Evolutionary conservation across 805 yeast genomes (phyloP).

Genomic region (Candida maris): DNA sequence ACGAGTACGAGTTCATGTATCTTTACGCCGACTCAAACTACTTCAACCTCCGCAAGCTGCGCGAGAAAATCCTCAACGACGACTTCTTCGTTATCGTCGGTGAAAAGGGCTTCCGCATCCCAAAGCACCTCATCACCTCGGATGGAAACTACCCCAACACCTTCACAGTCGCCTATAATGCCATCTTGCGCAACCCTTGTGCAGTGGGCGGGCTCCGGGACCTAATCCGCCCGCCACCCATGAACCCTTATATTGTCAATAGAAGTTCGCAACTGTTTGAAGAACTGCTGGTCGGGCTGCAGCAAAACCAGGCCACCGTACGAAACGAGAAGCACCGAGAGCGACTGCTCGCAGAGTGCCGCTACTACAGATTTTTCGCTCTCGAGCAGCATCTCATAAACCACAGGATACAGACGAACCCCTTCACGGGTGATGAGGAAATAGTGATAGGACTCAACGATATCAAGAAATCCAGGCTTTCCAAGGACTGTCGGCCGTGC

Average conservation of each 20-base stretch:
- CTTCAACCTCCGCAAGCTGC: conserved; percentile 59
- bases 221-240: conserved; percentile 75
- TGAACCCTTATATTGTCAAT: conserved; percentile 49
- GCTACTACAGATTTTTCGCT: conserved; percentile 70
- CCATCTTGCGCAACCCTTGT: conserved; percentile 47
- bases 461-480: conserved; percentile 36
- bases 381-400: conserved; percentile 69
- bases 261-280: conserved; percentile 53
- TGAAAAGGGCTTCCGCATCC: conserved; percentile 52
- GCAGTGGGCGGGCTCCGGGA: conserved; percentile 36
- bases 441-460: conserved; percentile 51
- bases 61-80: conserved; percentile 44
- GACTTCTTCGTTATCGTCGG: conserved; percentile 61
- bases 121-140: conserved; percentile 48
- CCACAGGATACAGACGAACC: conserved; percentile 48
- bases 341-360: conserved; percentile 62
- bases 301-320: conserved; percentile 51
- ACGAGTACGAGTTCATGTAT: conserved; percentile 59
- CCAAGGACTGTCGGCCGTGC: conserved; percentile 16
- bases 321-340: conserved; percentile 52
- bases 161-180: conserved; percentile 59
- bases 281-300: conserved; percentile 51
- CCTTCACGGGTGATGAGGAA: conserved; percentile 50
- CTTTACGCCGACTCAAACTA: conserved; percentile 69
- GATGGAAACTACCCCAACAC: conserved; percentile 78